Percentiles rank a stretch among this genome's conserved stretches.
Conservation (phyloP, 768 basidiomycete species). For the Exsudoporus frostii region DNA sequence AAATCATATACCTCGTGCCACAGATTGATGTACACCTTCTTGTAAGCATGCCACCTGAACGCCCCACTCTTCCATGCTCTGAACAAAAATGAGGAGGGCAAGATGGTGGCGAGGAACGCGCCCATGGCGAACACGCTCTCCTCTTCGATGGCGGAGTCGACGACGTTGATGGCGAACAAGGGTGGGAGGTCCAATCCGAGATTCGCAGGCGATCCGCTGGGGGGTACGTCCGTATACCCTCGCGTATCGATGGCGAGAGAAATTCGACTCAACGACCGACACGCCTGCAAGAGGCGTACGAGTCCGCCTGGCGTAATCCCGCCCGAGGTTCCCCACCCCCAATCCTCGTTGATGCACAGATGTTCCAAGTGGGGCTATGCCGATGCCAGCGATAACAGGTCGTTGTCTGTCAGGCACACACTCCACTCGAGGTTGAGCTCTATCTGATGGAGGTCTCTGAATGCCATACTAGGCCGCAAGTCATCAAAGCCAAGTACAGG, state of each 20-base stretch:
- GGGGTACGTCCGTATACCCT: not conserved
- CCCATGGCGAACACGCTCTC: no score
- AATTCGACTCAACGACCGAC: not conserved
- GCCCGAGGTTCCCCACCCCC: conserved; percentile 1
- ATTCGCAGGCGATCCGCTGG: not conserved
- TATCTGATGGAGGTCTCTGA: not conserved
- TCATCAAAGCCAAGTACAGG: not conserved
- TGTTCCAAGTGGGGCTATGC: conserved; percentile 10
- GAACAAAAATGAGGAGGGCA: no score
- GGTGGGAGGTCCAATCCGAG: no score
- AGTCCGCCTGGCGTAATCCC: conserved; percentile 13
- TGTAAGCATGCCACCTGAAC: no score
- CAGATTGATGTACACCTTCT: no score
- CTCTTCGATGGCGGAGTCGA: no score
- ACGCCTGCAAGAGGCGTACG: not conserved
- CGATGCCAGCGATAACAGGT: not conserved
- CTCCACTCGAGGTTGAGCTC: conserved; percentile 2
- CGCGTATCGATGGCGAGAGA: conserved; percentile 15
- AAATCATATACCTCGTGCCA: no score
- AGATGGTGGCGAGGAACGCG: no score
- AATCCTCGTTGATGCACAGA: conserved; percentile 1
- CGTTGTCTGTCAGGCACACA: conserved; percentile 1
- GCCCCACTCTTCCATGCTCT: no score
- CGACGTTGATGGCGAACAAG: no score
- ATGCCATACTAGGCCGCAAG: not conserved